Evolutionary conservation across 495 filamentous ascomycete species (phyloP), one percentile per base, ranked within the genome.

Genomic region (Penicillium fimorum): DNA sequence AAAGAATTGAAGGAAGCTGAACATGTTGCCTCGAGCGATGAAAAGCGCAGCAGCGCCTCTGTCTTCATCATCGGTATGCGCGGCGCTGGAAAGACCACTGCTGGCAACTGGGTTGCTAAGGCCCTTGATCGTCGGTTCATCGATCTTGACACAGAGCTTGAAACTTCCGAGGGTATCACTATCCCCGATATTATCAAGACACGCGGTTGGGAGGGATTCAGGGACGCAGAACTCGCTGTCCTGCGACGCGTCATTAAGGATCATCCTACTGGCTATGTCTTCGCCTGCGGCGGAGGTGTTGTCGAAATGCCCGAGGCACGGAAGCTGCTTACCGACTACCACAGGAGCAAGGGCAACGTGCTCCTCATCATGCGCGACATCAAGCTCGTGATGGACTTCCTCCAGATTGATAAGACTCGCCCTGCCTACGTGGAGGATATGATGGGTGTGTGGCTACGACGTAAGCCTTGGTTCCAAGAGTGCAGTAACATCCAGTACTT

Each of bases 31-130:
- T 65, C 61, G 32, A 63, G 55, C 17, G 60, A 45, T 30, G 67
- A 64, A 35, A 68, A 76, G 27, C 77, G 77, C 20, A 65, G 62
- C 25, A 72, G 47, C 61, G 81, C 66, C 47, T 94, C 92, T 11
- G 85, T 97, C 53, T 88, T 95, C 72, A 88, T 99, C 64, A 92
- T 99, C 60, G 94, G 94, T 18, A 99, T 99, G 94, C 85, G 94
- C 58, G 94, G 95, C 63, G 95, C 91, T 48, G 94, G 94, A 37
- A 99, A 99, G 76, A 95, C 95, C 1, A 99, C 94, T 4, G 86
- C 90, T 20, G 93, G 93, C 20, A 81, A 82, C 17, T 96, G 91
- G 88, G 87, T 92, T 65, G 83, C 85, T 3, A 80, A 82, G 56
- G 78, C 88, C 25, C 78, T 99, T 2, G 82, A 84, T 49, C 81